Conservation (phyloP, 2,329 filamentous ascomycete species). For the Apiospora sp. region DNA sequence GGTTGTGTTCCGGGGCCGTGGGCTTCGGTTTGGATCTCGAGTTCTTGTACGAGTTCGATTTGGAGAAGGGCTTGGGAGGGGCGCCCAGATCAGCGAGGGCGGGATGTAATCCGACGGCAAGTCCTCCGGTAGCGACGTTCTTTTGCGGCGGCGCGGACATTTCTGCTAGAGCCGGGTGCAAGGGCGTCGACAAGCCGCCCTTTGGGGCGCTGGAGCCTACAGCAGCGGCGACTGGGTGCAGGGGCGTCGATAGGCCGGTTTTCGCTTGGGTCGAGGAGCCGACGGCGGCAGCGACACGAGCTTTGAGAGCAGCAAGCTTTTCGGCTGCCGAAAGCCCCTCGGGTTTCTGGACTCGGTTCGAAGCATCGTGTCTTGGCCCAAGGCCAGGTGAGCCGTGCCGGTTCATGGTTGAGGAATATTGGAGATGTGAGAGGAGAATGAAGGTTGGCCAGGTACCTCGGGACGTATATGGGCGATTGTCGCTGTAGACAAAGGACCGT, state of each 20-base stretch:
- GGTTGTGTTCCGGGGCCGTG: conserved; percentile 63
- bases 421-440: neutral
- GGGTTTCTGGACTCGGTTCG: conserved; percentile 62
- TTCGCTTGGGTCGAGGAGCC: conserved; percentile 42
- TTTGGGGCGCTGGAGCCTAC: conserved; percentile 50
- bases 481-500: neutral
- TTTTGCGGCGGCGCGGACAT: neutral
- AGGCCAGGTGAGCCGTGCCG: conserved; percentile 59
- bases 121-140: conserved; percentile 55
- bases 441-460: conserved; percentile 4
- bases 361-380: conserved; percentile 63
- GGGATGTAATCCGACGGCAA: conserved; percentile 72
- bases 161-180: conserved; percentile 69
- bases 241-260: conserved; percentile 69
- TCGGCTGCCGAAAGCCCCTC: conserved; percentile 62
- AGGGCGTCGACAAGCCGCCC: conserved; percentile 69
- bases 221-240: conserved; percentile 72
- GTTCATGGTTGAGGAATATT: conserved; percentile 53
- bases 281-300: conserved; percentile 78
- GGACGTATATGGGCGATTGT: neutral
- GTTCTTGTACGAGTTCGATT: conserved; percentile 49
- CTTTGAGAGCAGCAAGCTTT: conserved; percentile 79
- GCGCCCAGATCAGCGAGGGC: conserved; percentile 56
- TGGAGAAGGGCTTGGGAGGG: conserved; percentile 35
- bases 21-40: conserved; percentile 37